Evolutionary conservation across 1,284 basidiomycete genomes (phyloP), one percentile per base, ranked within the genome.

Genomic region (Ceratorhiza oryzae-sativae): DNA sequence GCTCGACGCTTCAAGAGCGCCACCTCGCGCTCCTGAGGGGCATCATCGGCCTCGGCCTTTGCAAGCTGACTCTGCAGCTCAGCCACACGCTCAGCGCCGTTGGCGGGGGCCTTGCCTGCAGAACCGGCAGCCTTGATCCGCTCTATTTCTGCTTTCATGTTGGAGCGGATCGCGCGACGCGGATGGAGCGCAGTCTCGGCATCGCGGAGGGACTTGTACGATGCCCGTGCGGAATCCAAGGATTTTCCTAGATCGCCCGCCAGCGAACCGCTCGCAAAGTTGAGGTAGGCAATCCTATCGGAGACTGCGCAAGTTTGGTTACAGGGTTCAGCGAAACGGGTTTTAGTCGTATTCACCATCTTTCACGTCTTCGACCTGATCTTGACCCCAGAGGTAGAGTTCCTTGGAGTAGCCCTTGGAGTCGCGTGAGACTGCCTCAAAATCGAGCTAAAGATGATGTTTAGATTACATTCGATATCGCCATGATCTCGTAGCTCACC

Each of bases 331-430:
- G 23, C n/a, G n/a, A 45, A 18, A 75, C 83, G 30, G 45, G 8
- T 12, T 18, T 23, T 12, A 13, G 34, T 51, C 13, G 20, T 30
- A 61, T 55, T 67, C 73, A 89, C 91, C 90, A 82, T 93, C 91
- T 76, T 87, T 91, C 77, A 93, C 75, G 81, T 93, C 91, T 34
- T 85, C 83, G 2, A 80, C 79, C 76, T 92, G 88, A 0, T 78
- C 76, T 78, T 92, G 91, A 9, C 91, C 91, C 91, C 91, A 93
- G 36, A 85, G 86, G 76, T 91, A 93, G 41, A 93, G 80, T 75
- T 93, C 91, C 79, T 93, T 93, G 83, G 89, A 91, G 77, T 89
- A 86, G 0, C 85, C 81, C 77, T 92, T 89, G 6, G 84, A 77
- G 77, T 92, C 87, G 75, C 88, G 85, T 4, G 87, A 82, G 42